Evolutionary conservation across 208 protist genomes (phyloP), one percentile per base, ranked within the genome.

Genomic region (Leishmania aethiopica): DNA sequence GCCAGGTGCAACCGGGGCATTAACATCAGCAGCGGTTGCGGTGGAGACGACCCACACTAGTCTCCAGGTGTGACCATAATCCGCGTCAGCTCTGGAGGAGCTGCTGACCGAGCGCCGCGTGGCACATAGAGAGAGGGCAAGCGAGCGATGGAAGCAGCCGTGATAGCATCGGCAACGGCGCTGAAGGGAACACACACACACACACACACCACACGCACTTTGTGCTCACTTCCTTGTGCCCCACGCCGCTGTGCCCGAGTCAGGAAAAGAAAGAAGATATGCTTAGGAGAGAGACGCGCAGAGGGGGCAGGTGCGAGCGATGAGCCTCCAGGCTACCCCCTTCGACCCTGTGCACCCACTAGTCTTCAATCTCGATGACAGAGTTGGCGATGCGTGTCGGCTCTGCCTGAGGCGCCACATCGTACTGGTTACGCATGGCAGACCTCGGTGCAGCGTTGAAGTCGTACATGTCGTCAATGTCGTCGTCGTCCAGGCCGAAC

Each of bases 301-400:
- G 60, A 37, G 45, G 37, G 19, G 7, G 1, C 28, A 28, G 19
- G 69, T 45, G 69, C 8, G 45, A 28, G 69, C 69, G 37, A 51
- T 73, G 42, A 32, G 1, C 42, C 6, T 25, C 42, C 40, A 45
- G 0, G 17, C 37, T 6, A 5, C 42, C 40, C 22, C 25, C 40
- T 25, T 19, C 19, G 2, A 15, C 42, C 42, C 69, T 17, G 19
- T 19, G 37, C 22, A 45, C 40, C 42, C 49, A 37, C 72, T 76
- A 99, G 57, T 94, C 91, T 71, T 94, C 89, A 25, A 99, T 88
- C 88, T 96, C 93, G 79, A 96, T 96, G n/a, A 96, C 85, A 35
- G 92, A 84, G 72, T 92, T 82, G 28, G 69, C 80, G 22, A 92
- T 86, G 35, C 78, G 78, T 25, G 66, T n/a, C 19, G 77, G 80